phyloP scores from a whole-genome alignment of 2,329 filamentous ascomycete genomes.

The Harringtonia lauricola region DNA sequence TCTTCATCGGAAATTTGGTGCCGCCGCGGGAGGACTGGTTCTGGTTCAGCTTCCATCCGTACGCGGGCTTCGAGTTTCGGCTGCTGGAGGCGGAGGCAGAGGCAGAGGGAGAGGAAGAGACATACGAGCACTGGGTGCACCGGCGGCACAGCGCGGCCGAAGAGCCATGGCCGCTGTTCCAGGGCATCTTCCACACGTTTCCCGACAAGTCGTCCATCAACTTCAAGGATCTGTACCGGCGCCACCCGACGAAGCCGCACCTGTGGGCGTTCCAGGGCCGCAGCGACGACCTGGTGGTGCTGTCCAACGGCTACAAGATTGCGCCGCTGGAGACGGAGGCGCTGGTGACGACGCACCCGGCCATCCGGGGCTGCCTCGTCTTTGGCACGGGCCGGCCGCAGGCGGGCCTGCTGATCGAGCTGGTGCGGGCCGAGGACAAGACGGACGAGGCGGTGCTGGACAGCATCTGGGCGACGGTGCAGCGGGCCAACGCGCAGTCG shows the following conservation, averaged over 20 bases:
- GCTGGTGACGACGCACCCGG: constrained; percentile 25
- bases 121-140: constrained; percentile 27
- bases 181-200: constrained; percentile 30
- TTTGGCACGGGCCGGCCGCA: constrained; percentile 35
- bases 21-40: constrained; percentile 13
- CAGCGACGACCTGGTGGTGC: constrained; percentile 36
- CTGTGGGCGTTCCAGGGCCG: constrained; percentile 25
- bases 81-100: no score
- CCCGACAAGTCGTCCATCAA: constrained; percentile 27
- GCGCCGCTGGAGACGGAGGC: constrained; percentile 34
- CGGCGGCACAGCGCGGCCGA: no score
- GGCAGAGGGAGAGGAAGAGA: constrained; percentile 18
- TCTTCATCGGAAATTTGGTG: constrained; percentile 2
- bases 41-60: constrained; percentile 20
- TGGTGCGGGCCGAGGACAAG: constrained; percentile 7
- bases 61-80: constrained; percentile 18
- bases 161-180: constrained; percentile 22
- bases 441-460: constrained; percentile 24
- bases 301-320: constrained; percentile 39
- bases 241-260: constrained; percentile 24
- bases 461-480: constrained; percentile 30
- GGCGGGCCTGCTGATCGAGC: constrained; percentile 36
- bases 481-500: constrained; percentile 28
- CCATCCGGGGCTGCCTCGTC: constrained; percentile 29
- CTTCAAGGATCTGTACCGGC: constrained; percentile 32